phyloP scores from a whole-genome alignment of 75 land plant species.

The Cupressus sempervirens region DNA sequence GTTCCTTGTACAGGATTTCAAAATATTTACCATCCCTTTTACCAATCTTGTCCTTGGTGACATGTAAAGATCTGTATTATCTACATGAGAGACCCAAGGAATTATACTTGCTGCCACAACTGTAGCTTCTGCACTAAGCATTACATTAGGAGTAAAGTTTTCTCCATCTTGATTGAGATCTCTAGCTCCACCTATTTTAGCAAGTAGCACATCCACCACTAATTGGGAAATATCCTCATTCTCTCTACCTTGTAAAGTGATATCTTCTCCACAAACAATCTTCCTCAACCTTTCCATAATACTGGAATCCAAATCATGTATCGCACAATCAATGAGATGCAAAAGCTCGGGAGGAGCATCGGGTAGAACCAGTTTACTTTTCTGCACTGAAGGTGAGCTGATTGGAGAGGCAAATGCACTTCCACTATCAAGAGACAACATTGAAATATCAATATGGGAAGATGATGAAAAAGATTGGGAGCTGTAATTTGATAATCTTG shows the following conservation, averaged over 20 bases:
- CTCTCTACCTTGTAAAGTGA: conserved; percentile 37
- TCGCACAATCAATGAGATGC: conserved; percentile 84
- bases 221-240: conserved; percentile 34
- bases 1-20: conserved; percentile 87
- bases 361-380: conserved; percentile 49
- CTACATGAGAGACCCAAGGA: conserved; percentile 72
- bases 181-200: conserved; percentile 95
- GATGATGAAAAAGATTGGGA: conserved; percentile 17
- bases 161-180: conserved; percentile 45
- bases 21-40: conserved; percentile 61
- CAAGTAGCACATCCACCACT: conserved; percentile 87
- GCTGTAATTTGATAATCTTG: conserved; percentile 4
- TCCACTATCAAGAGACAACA: conserved; percentile 13
- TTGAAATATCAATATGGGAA: conserved; percentile 26
- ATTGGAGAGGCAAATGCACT: conserved; percentile 35
- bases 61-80: conserved; percentile 30
- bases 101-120: conserved; percentile 78
- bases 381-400: conserved; percentile 36
- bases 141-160: conserved; percentile 69
- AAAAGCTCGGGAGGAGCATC: conserved; percentile 85
- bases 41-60: conserved; percentile 87
- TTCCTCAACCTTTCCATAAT: conserved; percentile 56
- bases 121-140: conserved; percentile 93
- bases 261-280: conserved; percentile 56
- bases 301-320: conserved; percentile 66